phyloP scores from a whole-genome alignment of 331 rosid species.

The Prunus yedoensis region DNA sequence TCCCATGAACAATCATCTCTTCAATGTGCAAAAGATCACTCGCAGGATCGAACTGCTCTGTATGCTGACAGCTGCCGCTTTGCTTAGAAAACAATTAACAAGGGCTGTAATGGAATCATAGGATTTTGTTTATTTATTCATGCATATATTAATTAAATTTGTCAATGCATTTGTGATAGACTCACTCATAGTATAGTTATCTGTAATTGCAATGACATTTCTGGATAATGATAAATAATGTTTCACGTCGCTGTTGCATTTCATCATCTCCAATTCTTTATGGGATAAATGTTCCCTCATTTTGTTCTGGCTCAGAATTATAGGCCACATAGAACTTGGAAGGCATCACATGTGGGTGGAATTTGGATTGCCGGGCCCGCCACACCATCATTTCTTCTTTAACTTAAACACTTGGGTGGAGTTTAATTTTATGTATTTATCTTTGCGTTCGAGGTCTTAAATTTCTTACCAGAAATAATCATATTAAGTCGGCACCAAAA shows the following conservation, averaged over 20 bases:
- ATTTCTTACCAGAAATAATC: too few relatives aligned
- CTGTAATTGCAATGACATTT: neutral
- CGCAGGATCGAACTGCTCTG: neutral
- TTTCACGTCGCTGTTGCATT: neutral
- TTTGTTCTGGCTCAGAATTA: neutral
- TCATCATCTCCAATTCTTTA: slow-evolving; percentile 1
- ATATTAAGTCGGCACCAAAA: neutral
- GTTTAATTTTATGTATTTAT: neutral
- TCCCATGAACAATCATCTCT: neutral
- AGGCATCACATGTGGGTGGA: slow-evolving; percentile 5
- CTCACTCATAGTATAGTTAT: neutral
- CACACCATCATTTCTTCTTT: neutral
- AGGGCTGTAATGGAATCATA: neutral
- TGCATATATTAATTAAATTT: neutral
- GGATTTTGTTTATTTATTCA: neutral
- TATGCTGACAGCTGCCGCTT: neutral
- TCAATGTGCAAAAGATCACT: neutral
- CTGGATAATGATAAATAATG: slow-evolving; percentile 9
- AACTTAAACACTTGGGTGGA: neutral
- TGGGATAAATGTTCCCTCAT: neutral
- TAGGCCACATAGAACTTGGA: too few relatives aligned
- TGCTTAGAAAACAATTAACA: neutral
- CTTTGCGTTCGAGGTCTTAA: too few relatives aligned
- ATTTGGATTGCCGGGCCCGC: neutral
- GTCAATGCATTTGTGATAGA: neutral